phyloP scores from a whole-genome alignment of 257 asterid genomes.

The Plantago elongata region DNA sequence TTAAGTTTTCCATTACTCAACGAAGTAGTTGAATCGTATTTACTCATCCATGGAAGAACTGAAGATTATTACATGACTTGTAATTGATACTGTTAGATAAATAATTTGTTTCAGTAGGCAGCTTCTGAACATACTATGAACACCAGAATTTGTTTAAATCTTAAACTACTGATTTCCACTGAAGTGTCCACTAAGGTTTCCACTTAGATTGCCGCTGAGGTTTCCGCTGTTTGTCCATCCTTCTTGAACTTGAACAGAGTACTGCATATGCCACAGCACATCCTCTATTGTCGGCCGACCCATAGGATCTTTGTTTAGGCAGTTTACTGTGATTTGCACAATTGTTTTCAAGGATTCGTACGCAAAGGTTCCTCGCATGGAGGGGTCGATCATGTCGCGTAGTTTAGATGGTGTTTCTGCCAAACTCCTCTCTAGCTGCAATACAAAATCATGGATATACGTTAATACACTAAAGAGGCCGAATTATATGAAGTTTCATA shows the following conservation, averaged over 20 bases:
- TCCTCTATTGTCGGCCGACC: constrained; percentile 84
- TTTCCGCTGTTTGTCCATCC: constrained; percentile 90
- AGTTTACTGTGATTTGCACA: constrained; percentile 65
- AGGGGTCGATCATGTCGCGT: constrained; percentile 64
- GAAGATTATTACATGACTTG: constrained; percentile 8
- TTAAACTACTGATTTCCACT: constrained; percentile 30
- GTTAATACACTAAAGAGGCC: too few relatives aligned
- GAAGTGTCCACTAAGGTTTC: constrained; percentile 53
- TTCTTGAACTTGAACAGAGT: constrained; percentile 95
- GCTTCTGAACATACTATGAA: constrained; percentile 10
- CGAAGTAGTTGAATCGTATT: too few relatives aligned
- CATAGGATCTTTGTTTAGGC: constrained; percentile 59
- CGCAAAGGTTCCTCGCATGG: constrained; percentile 81
- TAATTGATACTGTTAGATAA: constrained; percentile 23
- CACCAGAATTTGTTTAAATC: constrained; percentile 6
- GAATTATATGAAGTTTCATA: too few relatives aligned
- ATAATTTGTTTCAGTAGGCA: constrained; percentile 9
- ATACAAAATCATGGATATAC: not conserved
- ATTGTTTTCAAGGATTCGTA: constrained; percentile 79
- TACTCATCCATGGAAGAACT: not conserved
- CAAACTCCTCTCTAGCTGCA: constrained; percentile 70
- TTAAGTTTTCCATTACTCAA: too few relatives aligned
- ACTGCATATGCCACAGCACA: constrained; percentile 98
- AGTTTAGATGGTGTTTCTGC: constrained; percentile 78
- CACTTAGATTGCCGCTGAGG: constrained; percentile 46